Evolutionary conservation across 345 rosid species (phyloP).

Genomic region (Durio zibethinus): DNA sequence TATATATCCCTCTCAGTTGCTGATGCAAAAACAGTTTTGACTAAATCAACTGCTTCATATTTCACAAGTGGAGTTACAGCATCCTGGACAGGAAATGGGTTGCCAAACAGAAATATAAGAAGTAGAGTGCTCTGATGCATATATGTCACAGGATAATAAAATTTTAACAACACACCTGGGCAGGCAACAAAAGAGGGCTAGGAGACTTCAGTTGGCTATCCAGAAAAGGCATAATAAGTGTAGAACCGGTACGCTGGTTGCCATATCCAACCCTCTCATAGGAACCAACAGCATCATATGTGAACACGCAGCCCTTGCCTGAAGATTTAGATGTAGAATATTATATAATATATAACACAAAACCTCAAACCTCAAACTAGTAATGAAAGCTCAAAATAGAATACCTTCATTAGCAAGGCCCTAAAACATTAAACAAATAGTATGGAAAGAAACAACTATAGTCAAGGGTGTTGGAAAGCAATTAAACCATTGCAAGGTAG

Average conservation of each 20-base stretch:
- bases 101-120: neutral
- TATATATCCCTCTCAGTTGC: constrained; percentile 95
- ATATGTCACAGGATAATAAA: neutral
- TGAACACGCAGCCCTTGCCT: constrained; percentile 93
- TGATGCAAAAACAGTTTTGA: constrained; percentile 79
- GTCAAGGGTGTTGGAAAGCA: constrained; percentile 92
- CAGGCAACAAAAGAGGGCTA: constrained; percentile 85
- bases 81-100: constrained; percentile 46
- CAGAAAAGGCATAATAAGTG: constrained; percentile 82
- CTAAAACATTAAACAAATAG: constrained; percentile 82
- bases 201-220: constrained; percentile 93
- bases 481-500: constrained; percentile 92
- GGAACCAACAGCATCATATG: constrained; percentile 95
- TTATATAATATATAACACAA: neutral
- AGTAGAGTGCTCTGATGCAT: constrained; percentile 9
- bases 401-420: constrained; percentile 89
- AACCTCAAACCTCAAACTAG: constrained; percentile 1
- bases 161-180: constrained; percentile 37
- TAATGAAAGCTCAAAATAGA: neutral
- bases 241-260: constrained; percentile 86
- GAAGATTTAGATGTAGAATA: constrained; percentile 6
- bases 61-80: constrained; percentile 84
- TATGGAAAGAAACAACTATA: constrained; percentile 91
- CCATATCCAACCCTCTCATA: constrained; percentile 94
- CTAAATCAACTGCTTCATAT: constrained; percentile 79